Percentiles rank a stretch among this genome's conserved stretches.
Evolutionary conservation across 495 filamentous ascomycete species (phyloP).

Genomic region (Penicillium egyptiacum): DNA sequence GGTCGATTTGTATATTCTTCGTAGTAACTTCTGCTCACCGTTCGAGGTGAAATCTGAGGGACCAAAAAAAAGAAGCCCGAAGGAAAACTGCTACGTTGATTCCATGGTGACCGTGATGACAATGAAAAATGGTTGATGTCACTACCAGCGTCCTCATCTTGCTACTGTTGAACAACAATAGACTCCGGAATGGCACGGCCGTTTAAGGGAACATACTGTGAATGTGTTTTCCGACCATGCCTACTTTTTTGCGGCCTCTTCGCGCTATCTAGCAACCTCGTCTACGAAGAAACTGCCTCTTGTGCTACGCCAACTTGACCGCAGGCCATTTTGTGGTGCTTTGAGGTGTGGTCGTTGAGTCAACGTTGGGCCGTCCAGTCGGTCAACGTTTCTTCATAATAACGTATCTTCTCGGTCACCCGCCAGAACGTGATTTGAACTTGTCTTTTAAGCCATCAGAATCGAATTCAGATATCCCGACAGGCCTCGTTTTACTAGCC

Average conservation of each 20-base stretch:
- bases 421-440: not conserved
- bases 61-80: too few species aligned
- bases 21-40: too few species aligned
- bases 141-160: too few species aligned
- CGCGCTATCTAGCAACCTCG: not conserved
- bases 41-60: too few species aligned
- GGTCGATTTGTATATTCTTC: too few species aligned
- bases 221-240: conserved; percentile 1
- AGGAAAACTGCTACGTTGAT: too few species aligned
- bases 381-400: not conserved
- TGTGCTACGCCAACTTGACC: not conserved
- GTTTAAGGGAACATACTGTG: too few species aligned
- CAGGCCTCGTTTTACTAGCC: not conserved
- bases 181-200: too few species aligned
- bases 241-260: not conserved
- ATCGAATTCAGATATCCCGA: not conserved
- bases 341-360: not conserved
- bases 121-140: too few species aligned
- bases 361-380: not conserved
- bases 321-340: not conserved
- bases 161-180: too few species aligned
- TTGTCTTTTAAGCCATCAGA: not conserved
- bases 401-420: not conserved
- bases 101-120: too few species aligned
- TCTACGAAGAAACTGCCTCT: not conserved